Percentiles rank a stretch among this genome's conserved stretches.
Conservation (phyloP, 805 yeast species). For the Ogataea allantospora region DNA sequence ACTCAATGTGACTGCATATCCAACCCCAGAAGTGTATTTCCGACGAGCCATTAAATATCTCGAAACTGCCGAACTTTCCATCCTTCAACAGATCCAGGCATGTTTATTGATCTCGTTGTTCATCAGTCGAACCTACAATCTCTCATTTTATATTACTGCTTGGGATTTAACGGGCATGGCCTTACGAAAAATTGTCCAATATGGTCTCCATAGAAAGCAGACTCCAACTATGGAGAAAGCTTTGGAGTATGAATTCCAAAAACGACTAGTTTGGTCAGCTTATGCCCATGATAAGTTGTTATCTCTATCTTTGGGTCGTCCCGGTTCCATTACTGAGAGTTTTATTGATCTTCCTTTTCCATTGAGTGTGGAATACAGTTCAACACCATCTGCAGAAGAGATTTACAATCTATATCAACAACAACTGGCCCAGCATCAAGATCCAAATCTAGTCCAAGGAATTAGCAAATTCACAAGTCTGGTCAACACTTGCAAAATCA, state of each 20-base stretch:
- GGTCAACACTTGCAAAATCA: slow-evolving; percentile 18
- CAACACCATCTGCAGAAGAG: slow-evolving; percentile 11
- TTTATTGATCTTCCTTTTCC: slow-evolving; percentile 25
- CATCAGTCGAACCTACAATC: slow-evolving; percentile 22
- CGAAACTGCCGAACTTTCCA: slow-evolving; percentile 10
- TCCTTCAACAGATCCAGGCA: slow-evolving; percentile 24
- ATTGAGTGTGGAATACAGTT: slow-evolving; percentile 16
- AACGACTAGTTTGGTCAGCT: slow-evolving; percentile 26
- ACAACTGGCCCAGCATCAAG: slow-evolving; percentile 17
- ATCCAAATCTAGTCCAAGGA: slow-evolving; percentile 16
- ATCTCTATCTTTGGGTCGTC: slow-evolving; percentile 24
- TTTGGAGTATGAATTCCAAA: slow-evolving; percentile 21
- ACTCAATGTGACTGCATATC: slow-evolving; percentile 18
- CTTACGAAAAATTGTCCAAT: slow-evolving; percentile 21
- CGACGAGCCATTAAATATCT: slow-evolving; percentile 17
- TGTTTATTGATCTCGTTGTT: slow-evolving; percentile 21
- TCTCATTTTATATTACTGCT: slow-evolving; percentile 19
- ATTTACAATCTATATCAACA: slow-evolving; percentile 13
- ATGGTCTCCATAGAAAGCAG: slow-evolving; percentile 23
- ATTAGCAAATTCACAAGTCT: slow-evolving; percentile 17
- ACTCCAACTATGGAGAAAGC: slow-evolving; percentile 15
- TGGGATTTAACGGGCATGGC: slow-evolving; percentile 27
- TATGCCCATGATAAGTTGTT: slow-evolving; percentile 22
- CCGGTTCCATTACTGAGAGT: slow-evolving; percentile 23
- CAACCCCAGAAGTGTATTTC: slow-evolving; percentile 22